phyloP scores from a whole-genome alignment of 2,329 filamentous ascomycete genomes.

The Trichoderma aggressivum region DNA sequence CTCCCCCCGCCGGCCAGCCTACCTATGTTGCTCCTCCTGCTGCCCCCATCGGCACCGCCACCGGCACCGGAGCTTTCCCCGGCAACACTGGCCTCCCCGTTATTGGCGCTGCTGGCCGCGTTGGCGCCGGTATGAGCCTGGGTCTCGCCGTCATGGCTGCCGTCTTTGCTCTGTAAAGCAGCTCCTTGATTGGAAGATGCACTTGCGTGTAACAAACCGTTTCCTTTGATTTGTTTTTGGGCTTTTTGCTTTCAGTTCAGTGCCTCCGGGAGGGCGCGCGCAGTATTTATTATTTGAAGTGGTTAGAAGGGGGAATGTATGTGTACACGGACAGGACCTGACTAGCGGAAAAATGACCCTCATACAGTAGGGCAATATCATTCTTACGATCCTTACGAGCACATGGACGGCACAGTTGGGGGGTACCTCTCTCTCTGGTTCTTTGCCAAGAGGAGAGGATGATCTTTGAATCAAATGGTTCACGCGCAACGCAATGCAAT shows the following conservation, averaged over 20 bases:
- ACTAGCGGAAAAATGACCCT: slow-evolving; percentile 17
- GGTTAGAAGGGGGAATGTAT: slow-evolving; percentile 15
- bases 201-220: not conserved
- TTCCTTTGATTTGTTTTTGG: not conserved
- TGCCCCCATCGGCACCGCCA: slow-evolving; percentile 30
- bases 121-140: slow-evolving; percentile 45
- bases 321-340: slow-evolving; percentile 22
- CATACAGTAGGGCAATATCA: slow-evolving; percentile 31
- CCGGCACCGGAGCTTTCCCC: slow-evolving; percentile 35
- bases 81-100: slow-evolving; percentile 36
- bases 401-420: slow-evolving; percentile 26
- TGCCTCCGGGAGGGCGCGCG: slow-evolving; percentile 8
- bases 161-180: slow-evolving; percentile 45
- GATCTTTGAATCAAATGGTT: slow-evolving; percentile 8
- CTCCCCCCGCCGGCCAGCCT: slow-evolving; percentile 2
- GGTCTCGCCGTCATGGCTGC: slow-evolving; percentile 44
- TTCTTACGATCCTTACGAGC: slow-evolving; percentile 59
- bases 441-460: slow-evolving; percentile 15
- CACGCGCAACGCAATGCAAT: slow-evolving; percentile 9
- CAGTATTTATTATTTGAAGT: not conserved
- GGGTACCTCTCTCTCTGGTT: not conserved
- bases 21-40: slow-evolving; percentile 25
- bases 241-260: not conserved
- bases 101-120: slow-evolving; percentile 39
- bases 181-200: not conserved